A percentile compares a stretch with the other conserved stretches of the same genome.
Conservation (phyloP, 1,284 basidiomycete species). For the Grifola frondosa region DNA sequence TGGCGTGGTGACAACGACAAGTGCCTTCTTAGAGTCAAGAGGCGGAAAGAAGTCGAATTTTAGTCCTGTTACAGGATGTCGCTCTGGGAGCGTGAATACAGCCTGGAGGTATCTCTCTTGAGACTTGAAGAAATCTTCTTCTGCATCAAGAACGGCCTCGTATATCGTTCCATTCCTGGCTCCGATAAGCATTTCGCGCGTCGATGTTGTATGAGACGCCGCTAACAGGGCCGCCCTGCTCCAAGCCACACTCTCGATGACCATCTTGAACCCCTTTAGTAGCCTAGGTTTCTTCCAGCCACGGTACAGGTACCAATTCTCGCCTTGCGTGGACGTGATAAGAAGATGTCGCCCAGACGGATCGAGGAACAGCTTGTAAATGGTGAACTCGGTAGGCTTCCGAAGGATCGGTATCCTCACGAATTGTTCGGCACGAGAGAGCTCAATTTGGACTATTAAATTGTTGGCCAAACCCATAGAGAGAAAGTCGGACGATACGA, state of each 20-base stretch:
- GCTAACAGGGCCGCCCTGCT: slow-evolving; percentile 75
- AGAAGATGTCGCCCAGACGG: slow-evolving; percentile 90
- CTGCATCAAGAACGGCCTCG: slow-evolving; percentile 81
- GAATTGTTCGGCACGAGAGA: slow-evolving; percentile 80
- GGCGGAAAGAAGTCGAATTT: slow-evolving; percentile 76
- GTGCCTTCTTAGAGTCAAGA: slow-evolving; percentile 55
- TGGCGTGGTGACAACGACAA: slow-evolving; percentile 84
- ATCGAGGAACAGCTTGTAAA: slow-evolving; percentile 85
- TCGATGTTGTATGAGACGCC: slow-evolving; percentile 66
- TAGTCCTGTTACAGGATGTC: slow-evolving; percentile 79
- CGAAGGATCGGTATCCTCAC: slow-evolving; percentile 74
- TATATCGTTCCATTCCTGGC: slow-evolving; percentile 82
- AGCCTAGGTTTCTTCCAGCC: slow-evolving; percentile 79
- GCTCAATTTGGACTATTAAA: slow-evolving; percentile 79
- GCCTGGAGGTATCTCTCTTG: slow-evolving; percentile 79
- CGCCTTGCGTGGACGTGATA: slow-evolving; percentile 83
- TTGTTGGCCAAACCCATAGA: slow-evolving; percentile 83
- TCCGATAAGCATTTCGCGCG: slow-evolving; percentile 88
- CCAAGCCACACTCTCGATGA: slow-evolving; percentile 94
- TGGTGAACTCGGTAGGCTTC: slow-evolving; percentile 67
- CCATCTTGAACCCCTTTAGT: slow-evolving; percentile 81
- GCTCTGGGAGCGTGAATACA: slow-evolving; percentile 79
- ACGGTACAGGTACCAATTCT: slow-evolving; percentile 91
- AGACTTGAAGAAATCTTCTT: slow-evolving; percentile 92
- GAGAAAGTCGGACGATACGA: slow-evolving; percentile 83